Percentiles rank a stretch among this genome's conserved stretches.
phyloP scores from a whole-genome alignment of 192 early-diverging fungal species.

The Mortierella claussenii region DNA sequence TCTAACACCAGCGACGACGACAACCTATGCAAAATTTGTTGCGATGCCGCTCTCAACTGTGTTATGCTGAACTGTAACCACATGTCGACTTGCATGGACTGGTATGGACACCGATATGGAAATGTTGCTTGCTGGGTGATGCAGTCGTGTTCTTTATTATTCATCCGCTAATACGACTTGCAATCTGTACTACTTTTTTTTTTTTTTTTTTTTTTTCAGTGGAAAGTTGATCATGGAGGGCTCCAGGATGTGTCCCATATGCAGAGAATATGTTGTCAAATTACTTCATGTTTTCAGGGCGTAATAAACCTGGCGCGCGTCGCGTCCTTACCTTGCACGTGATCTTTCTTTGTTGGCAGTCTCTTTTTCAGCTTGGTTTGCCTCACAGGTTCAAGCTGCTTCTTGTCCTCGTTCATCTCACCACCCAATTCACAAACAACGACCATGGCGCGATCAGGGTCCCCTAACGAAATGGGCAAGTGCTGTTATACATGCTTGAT shows the following conservation, averaged over 20 bases:
- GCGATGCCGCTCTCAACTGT: constrained; percentile 81
- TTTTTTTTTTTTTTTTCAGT: constrained; percentile 18
- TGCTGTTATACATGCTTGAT: neutral
- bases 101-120: constrained; percentile 53
- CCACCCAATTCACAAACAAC: constrained; percentile 6
- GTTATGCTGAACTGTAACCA: constrained; percentile 90
- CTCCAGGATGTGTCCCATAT: constrained; percentile 85
- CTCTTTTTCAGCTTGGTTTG: neutral
- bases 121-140: neutral
- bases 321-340: neutral
- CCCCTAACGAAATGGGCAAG: constrained; percentile 53
- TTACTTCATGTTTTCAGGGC: constrained; percentile 78
- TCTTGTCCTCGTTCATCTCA: constrained; percentile 2
- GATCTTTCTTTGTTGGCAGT: neutral
- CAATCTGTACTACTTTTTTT: too few species aligned
- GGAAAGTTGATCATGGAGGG: constrained; percentile 56
- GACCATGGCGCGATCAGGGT: constrained; percentile 53
- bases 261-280: constrained; percentile 73
- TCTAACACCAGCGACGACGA: constrained; percentile 60
- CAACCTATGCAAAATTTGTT: constrained; percentile 85
- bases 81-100: constrained; percentile 85
- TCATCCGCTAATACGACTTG: neutral
- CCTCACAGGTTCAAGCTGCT: neutral
- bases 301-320: too few species aligned
- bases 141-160: neutral